Evolutionary conservation across 352 stramenopile species (phyloP).

Genomic region (Globisporangium cederbergense): DNA sequence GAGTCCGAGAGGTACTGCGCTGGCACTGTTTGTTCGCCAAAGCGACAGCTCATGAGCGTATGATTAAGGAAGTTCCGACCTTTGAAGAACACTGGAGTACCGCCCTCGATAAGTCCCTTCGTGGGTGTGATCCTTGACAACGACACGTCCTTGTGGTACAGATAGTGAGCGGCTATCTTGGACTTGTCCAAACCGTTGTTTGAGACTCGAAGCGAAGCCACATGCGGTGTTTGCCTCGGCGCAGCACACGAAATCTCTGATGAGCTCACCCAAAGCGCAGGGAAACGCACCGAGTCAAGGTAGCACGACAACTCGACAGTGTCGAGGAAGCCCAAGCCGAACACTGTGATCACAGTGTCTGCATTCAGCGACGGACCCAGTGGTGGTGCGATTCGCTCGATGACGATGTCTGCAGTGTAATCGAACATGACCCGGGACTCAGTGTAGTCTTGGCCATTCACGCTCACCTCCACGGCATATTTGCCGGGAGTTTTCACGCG

Average conservation of each 20-base stretch:
- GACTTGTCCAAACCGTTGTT: conserved; percentile 82
- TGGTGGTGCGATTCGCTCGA: conserved; percentile 46
- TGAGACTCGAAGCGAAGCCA: conserved; percentile 70
- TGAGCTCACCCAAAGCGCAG: conserved; percentile 46
- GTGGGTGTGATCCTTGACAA: conserved; percentile 74
- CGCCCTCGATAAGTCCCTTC: conserved; percentile 67
- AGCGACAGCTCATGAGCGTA: conserved; percentile 83
- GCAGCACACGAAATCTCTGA: conserved; percentile 54
- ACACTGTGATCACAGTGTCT: conserved; percentile 60
- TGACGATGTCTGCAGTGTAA: conserved; percentile 37
- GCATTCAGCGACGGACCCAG: conserved; percentile 51
- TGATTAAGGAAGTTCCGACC: conserved; percentile 94
- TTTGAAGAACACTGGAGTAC: conserved; percentile 88
- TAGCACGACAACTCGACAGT: conserved; percentile 51
- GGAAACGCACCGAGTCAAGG: conserved; percentile 33
- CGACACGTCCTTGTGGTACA: conserved; percentile 84
- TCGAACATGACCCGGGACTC: conserved; percentile 38
- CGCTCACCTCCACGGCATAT: conserved; percentile 49
- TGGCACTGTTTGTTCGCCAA: conserved; percentile 61
- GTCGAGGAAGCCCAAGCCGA: conserved; percentile 59
- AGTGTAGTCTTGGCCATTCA: conserved; percentile 57
- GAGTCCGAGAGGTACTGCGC: conserved; percentile 81
- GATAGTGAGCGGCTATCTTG: conserved; percentile 37
- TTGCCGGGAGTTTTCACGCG: conserved; percentile 18
- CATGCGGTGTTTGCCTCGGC: conserved; percentile 52